Conservation (phyloP, 495 filamentous ascomycete species). For the Bacidia gigantensis region DNA sequence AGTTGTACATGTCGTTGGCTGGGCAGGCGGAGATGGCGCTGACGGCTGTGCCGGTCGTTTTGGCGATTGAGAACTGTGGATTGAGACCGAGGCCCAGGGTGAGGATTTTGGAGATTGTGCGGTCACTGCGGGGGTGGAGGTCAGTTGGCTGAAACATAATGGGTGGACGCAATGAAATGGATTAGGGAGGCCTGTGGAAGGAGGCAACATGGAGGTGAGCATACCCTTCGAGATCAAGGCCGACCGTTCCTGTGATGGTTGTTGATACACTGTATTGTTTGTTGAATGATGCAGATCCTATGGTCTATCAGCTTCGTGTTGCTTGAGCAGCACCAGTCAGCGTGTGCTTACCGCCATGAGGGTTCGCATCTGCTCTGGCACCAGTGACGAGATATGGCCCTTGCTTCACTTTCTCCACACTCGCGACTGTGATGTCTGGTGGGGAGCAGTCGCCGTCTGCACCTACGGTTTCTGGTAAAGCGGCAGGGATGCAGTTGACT, state of each 20-base stretch:
- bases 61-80: constrained; percentile 3
- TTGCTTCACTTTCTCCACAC: not conserved
- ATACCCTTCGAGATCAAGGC: not conserved
- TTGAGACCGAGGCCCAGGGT: constrained; percentile 4
- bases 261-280: constrained; percentile 1
- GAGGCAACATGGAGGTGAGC: not conserved
- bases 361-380: constrained; percentile 4
- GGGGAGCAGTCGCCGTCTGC: not conserved
- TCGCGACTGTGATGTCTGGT: constrained; percentile 1
- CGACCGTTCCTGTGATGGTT: not conserved
- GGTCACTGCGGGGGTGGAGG: not conserved
- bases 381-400: constrained; percentile 2
- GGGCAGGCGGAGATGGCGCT: not conserved
- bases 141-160: not conserved
- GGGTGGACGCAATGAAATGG: too few species aligned
- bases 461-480: not conserved
- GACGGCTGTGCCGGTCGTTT: not conserved
- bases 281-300: not conserved
- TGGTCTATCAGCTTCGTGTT: not conserved
- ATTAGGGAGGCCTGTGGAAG: not conserved
- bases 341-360: constrained; percentile 1
- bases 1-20: not conserved
- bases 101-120: not conserved
- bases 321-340: not conserved
- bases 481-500: not conserved